Percentiles rank a stretch among this genome's conserved stretches.
phyloP scores from a whole-genome alignment of 2,329 filamentous ascomycete genomes.

The Penicillium sp. region DNA sequence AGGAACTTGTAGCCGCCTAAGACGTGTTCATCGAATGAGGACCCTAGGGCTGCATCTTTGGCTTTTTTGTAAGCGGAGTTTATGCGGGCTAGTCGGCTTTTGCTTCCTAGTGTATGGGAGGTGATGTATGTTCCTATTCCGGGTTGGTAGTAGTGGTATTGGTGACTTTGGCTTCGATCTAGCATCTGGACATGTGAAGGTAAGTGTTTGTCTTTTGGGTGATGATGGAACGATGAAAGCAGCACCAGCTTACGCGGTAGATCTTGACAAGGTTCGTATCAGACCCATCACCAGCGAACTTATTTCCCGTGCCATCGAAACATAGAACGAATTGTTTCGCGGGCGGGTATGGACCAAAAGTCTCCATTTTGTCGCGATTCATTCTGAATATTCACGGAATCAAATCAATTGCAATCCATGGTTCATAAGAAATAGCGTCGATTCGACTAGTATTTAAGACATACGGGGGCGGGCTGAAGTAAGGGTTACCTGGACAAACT shows the following conservation, averaged over 20 bases:
- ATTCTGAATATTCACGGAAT: neutral
- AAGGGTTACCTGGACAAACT: neutral
- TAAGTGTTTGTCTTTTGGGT: neutral
- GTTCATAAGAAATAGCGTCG: neutral
- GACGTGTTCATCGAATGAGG: slow-evolving; percentile 79
- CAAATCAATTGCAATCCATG: neutral
- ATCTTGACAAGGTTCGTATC: slow-evolving; percentile 52
- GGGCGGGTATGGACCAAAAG: slow-evolving; percentile 18
- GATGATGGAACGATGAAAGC: too few species aligned
- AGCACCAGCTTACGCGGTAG: slow-evolving; percentile 36
- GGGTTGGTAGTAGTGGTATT: slow-evolving; percentile 47
- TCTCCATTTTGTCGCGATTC: neutral
- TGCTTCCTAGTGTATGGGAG: slow-evolving; percentile 33
- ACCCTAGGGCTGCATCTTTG: slow-evolving; percentile 72
- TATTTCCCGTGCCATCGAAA: slow-evolving; percentile 49
- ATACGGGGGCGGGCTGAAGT: neutral
- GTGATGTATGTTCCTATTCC: slow-evolving; percentile 49
- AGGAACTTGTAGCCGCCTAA: slow-evolving; percentile 80
- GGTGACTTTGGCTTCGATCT: slow-evolving; percentile 39
- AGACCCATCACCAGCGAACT: slow-evolving; percentile 44
- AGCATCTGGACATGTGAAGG: slow-evolving; percentile 33
- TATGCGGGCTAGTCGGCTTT: slow-evolving; percentile 47
- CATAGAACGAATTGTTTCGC: slow-evolving; percentile 44
- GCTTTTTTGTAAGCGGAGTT: slow-evolving; percentile 52
- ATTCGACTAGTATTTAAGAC: neutral